Base-by-base conservation (phyloP, 139 green algal species). In the Chara braunii region DNA sequence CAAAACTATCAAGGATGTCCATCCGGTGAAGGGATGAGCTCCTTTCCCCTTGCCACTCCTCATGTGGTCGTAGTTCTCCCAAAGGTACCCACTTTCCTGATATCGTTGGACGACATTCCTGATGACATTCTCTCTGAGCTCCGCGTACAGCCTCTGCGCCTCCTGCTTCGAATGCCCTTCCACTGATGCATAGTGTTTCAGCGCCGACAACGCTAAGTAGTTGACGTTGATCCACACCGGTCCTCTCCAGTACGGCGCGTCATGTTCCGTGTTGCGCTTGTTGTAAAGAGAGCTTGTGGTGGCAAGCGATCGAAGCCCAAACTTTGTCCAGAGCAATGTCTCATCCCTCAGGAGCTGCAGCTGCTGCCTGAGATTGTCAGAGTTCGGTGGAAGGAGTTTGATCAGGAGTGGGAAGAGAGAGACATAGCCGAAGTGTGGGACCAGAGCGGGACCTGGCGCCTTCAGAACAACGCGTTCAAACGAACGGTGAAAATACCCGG, bases 211-310 rank as follows among this genome's bases (percentile, higher is more conserved):
- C 23, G 83, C 77, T 0, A 97, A 76, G 78, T 85, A 95, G 78
- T 97, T 97, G 64, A 96, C 64, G 76, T 97, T 96, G 61, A 95
- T 80, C 91, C 91, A 97, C 45, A 97, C 78, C 23, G 84, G 63
- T 1, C 86, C 85, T 1, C 91, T 74, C 91, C 91, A 97, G 79
- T 97, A 97, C 9, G 90, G 90, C 3, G 78, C 67, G 67, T 96
- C 90, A 61, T 96, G 83, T 61, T 84, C 61, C 0, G 91, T 97
- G 78, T 97, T 97, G 61, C 83, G 71, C 60, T 59, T 65, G 45
- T 78, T 68, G 74, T 95, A 91, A 34, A 95, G 57, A 33, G 58
- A 72, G 51, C 75, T 75, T 14, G 8, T 68, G 12, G 14, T 51
- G 11, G 62, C 50, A 8, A 88, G 75, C 0, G 64, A 88, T 32